Evolutionary conservation across 2,329 filamentous ascomycete species (phyloP), one percentile per base, ranked within the genome.

Genomic region (Aspergillus ibericus): DNA sequence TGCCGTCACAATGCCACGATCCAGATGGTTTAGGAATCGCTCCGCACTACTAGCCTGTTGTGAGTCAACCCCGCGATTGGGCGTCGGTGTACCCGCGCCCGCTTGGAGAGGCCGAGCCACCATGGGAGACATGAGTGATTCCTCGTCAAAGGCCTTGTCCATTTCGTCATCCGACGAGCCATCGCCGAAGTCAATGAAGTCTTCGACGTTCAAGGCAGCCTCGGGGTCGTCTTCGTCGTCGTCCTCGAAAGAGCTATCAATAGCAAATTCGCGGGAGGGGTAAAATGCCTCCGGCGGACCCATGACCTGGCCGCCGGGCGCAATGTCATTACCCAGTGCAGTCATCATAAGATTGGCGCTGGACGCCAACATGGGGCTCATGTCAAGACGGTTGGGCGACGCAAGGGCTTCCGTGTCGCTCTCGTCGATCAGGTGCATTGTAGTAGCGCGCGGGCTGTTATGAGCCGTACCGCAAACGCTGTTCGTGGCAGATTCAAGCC

Each of bases 311-410:
- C 84, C 85, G 63, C 76, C 78, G 36, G 81, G 76, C 22, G 77
- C 73, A 55, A 77, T 73, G 44, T 81, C 77, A 54, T 79, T 81
- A 20, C 78, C 77, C 77, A 92, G 87, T 66, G 87, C 88, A 50
- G 88, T 88, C 77, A 93, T 86, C 89, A 93, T 92, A 63, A 93
- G 82, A 59, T 91, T 89, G 56, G 87, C 86, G 16, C 86, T 85
- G 59, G 89, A 87, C 70, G 82, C 85, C 60, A 89, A 77, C 68
- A 90, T 85, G 15, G 88, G 85, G 53, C 75, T 77, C 50, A 76
- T 63, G 50, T 74, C 72, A 8, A 62, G 56, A 10, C 71, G 73
- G 50, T 70, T 73, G 1, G 76, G 75, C 1, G 75, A 78, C 8
- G 69, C 66, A 25, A 78, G 65, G 12, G 73, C 75, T 63, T 79